Conservation (phyloP, 2,329 filamentous ascomycete species). For the Aspergillus fructus region DNA sequence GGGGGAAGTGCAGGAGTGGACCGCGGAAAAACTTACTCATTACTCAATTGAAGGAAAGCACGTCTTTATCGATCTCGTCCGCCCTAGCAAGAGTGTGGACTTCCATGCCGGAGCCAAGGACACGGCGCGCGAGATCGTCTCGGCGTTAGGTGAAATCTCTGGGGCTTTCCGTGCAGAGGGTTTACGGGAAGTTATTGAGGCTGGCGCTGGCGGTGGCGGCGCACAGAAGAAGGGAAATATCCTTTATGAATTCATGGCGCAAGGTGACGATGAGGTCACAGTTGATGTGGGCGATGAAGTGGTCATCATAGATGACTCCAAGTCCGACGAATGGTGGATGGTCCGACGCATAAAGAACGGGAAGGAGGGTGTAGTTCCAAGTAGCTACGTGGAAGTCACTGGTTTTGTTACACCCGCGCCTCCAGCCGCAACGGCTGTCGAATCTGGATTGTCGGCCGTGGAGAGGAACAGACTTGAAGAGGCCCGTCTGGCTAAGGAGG, state of each 20-base stretch:
- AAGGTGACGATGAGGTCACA: slow-evolving; percentile 94
- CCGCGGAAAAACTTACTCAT: slow-evolving; percentile 90
- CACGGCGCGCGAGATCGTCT: slow-evolving; percentile 90
- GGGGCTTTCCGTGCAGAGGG: slow-evolving; percentile 79
- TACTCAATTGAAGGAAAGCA: slow-evolving; percentile 98
- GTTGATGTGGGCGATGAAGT: slow-evolving; percentile 90
- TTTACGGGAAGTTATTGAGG: slow-evolving; percentile 80
- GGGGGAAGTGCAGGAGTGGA: slow-evolving; percentile 87
- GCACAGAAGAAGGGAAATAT: slow-evolving; percentile 77
- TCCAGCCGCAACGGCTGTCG: slow-evolving; percentile 50
- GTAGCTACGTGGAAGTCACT: slow-evolving; percentile 90
- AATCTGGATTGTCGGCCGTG: slow-evolving; percentile 65
- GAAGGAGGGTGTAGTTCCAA: slow-evolving; percentile 92
- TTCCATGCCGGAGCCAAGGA: slow-evolving; percentile 98
- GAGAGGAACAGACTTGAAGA: slow-evolving; percentile 80
- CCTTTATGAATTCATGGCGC: slow-evolving; percentile 93
- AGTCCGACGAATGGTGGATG: slow-evolving; percentile 99
- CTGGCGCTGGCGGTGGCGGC: slow-evolving; percentile 61
- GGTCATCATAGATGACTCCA: slow-evolving; percentile 80
- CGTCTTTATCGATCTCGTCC: slow-evolving; percentile 89
- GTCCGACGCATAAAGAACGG: slow-evolving; percentile 86
- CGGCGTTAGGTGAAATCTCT: slow-evolving; percentile 81
- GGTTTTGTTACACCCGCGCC: slow-evolving; percentile 60
- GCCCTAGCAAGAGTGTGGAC: slow-evolving; percentile 91
- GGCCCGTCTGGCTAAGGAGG: slow-evolving; percentile 77